Evolutionary conservation across 2,329 filamentous ascomycete species (phyloP).

Genomic region (Pseudocercospora musae): DNA sequence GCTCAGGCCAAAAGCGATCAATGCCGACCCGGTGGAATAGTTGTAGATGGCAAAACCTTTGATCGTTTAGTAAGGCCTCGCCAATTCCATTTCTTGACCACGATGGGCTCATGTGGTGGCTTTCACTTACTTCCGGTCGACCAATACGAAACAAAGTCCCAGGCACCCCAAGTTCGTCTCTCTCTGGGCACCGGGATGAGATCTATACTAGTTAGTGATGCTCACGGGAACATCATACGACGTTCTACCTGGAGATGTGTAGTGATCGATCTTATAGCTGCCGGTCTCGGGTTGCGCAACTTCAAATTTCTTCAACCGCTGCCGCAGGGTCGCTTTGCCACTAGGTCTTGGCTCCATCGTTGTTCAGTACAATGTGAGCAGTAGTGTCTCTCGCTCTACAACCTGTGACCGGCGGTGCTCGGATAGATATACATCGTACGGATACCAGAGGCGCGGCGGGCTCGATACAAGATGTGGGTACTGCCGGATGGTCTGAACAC

Average conservation of each 20-base stretch:
- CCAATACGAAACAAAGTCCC: constrained; percentile 13
- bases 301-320: constrained; percentile 8
- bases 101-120: no score
- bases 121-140: constrained; percentile 8
- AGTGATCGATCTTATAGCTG: constrained; percentile 14
- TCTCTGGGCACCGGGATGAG: constrained; percentile 3
- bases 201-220: neutral
- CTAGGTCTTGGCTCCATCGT: neutral
- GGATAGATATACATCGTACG: neutral
- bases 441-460: neutral
- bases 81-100: neutral
- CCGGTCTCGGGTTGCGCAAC: constrained; percentile 12
- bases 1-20: constrained; percentile 18
- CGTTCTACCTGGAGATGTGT: constrained; percentile 14
- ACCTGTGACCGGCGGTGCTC: neutral
- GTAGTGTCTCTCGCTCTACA: neutral
- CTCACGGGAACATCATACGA: neutral
- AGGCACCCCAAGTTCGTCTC: constrained; percentile 5
- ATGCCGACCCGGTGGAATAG: constrained; percentile 18
- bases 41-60: constrained; percentile 20
- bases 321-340: neutral
- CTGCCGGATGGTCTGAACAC: neutral
- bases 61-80: neutral
- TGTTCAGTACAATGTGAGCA: neutral
- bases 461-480: neutral